Evolutionary conservation across 2,329 filamentous ascomycete genomes (phyloP).

Genomic region (Chrysoporthe deuterocubensis): DNA sequence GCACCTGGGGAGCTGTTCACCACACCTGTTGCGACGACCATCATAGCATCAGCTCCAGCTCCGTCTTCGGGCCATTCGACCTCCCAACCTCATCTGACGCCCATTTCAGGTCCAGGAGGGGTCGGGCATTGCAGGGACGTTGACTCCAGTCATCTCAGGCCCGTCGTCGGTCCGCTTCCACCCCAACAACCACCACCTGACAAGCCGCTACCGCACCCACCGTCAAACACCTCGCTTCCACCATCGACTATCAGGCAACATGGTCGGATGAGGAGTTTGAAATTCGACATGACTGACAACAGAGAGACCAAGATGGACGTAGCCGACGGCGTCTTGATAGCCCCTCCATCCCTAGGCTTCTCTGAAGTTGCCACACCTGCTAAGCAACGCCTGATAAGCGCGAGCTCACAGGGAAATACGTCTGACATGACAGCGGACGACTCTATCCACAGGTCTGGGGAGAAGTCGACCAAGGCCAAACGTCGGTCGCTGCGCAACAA

Average conservation of each 20-base stretch:
- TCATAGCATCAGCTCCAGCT: neutral
- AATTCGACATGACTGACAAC: neutral
- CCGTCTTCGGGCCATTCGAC: neutral
- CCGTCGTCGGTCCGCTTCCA: constrained; percentile 17
- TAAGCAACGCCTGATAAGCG: neutral
- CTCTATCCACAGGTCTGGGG: neutral
- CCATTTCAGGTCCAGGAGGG: constrained; percentile 3
- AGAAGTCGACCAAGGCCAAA: constrained; percentile 2
- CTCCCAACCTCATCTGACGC: neutral
- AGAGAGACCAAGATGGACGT: neutral
- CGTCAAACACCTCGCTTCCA: neutral
- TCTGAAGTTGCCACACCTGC: neutral
- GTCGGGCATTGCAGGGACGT: neutral
- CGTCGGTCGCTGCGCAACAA: constrained; percentile 20
- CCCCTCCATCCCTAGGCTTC: neutral
- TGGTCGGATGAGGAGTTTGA: neutral
- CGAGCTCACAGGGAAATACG: neutral
- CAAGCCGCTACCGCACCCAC: constrained; percentile 14
- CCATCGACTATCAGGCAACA: constrained; percentile 2
- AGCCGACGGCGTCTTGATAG: neutral
- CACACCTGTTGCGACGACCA: neutral
- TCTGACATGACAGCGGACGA: neutral
- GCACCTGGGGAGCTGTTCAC: neutral
- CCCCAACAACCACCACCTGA: constrained; percentile 18
- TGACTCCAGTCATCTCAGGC: constrained; percentile 11